A percentile compares a stretch with the other conserved stretches of the same genome.
Evolutionary conservation across 345 rosid species (phyloP).

Genomic region (Boechera stricta): DNA sequence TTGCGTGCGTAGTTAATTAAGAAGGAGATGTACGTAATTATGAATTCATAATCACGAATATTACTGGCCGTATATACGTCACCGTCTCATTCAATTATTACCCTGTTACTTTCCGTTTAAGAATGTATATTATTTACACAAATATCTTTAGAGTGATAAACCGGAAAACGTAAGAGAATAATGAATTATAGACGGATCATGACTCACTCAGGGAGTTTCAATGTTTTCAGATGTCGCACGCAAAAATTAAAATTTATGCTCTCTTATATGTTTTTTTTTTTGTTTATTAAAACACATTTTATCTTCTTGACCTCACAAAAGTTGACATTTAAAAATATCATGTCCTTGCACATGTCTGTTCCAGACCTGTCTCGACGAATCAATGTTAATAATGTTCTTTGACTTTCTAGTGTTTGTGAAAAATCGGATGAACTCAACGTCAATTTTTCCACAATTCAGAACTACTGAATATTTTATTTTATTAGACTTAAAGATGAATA

Average conservation of each 20-base stretch:
- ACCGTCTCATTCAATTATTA: neutral
- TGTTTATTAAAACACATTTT: too few relatives aligned
- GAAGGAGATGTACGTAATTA: conserved; percentile 24
- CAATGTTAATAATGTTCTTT: neutral
- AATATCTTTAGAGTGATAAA: neutral
- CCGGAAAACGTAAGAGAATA: neutral
- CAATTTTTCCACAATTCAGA: too few relatives aligned
- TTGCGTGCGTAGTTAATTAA: conserved; percentile 25
- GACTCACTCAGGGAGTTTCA: neutral
- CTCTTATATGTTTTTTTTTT: too few relatives aligned
- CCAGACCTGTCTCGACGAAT: neutral
- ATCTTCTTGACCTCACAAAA: too few relatives aligned
- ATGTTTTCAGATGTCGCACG: neutral
- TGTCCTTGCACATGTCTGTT: neutral
- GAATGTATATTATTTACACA: neutral
- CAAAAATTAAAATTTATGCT: neutral
- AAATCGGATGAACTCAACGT: too few relatives aligned
- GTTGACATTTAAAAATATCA: too few relatives aligned
- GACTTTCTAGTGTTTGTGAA: neutral
- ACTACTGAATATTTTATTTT: too few relatives aligned
- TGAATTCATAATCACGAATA: neutral
- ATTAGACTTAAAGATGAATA: too few relatives aligned
- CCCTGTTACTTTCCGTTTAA: neutral
- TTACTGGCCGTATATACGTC: neutral
- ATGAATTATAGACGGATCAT: neutral